Conservation (phyloP, 192 early-diverging fungal species). For the Powellomyces hirtus region DNA sequence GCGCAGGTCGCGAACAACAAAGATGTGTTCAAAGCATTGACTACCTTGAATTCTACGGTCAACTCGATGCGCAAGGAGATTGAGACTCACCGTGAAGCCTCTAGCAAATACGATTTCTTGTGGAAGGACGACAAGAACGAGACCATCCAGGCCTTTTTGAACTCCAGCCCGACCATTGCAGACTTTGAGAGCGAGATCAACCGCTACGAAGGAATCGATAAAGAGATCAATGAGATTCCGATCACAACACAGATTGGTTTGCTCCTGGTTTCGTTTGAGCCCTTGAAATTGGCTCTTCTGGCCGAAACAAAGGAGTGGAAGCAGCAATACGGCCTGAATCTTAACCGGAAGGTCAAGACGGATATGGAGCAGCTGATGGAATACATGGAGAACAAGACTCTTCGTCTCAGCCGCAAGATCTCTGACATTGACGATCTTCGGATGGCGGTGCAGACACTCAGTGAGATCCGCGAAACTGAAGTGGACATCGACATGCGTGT, state of each 20-base stretch:
- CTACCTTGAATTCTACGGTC: constrained; percentile 53
- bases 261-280: constrained; percentile 59
- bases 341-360: constrained; percentile 62
- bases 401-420: constrained; percentile 57
- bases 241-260: constrained; percentile 59
- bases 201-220: constrained; percentile 58
- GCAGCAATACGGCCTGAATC: constrained; percentile 63
- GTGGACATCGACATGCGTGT: constrained; percentile 71
- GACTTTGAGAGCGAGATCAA: constrained; percentile 68
- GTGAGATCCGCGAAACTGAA: constrained; percentile 60
- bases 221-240: constrained; percentile 58
- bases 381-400: constrained; percentile 64
- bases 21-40: constrained; percentile 57
- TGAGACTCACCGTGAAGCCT: constrained; percentile 59
- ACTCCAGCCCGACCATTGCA: constrained; percentile 53
- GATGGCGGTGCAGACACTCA: constrained; percentile 60
- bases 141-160: constrained; percentile 59
- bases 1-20: constrained; percentile 69
- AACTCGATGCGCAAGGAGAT: constrained; percentile 67
- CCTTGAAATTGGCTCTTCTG: constrained; percentile 58
- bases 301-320: constrained; percentile 70
- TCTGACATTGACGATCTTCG: constrained; percentile 64
- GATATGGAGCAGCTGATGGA: constrained; percentile 69
- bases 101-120: constrained; percentile 63
- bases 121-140: constrained; percentile 68